Base-by-base conservation (phyloP, 495 filamentous ascomycete species). In the Amphirosellinia nigrospora region DNA sequence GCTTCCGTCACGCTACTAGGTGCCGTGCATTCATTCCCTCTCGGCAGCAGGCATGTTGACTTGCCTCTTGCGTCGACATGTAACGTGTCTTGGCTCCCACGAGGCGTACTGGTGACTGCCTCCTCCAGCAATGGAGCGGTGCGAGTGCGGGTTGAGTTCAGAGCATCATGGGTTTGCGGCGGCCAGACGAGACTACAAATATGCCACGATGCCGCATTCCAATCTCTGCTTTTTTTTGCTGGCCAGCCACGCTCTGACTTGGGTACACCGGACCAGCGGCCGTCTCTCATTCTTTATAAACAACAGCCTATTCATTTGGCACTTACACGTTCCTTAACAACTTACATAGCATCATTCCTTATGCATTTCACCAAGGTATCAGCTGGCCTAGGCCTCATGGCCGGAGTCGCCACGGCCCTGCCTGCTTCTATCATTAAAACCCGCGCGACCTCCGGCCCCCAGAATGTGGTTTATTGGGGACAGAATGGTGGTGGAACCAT, bases 391-490 rank as follows among this genome's bases (percentile, higher is more conserved):
- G 53, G 78, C 67, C 72, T 82, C 56, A 53, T 81, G 69, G 72
- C 74, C 61, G 74, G 69, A 9, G 68, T 62, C 56, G 75, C 71
- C 30, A 63, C 71, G 15, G 81, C 79, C 65, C 71, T 77, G 39
- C 81, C 80, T 28, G 23, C 66, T 68, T 61, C 65, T 64, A 60
- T 75, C 19, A 60, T 75, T 15, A 60, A 56, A 9, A 9, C 76
- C 41, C 79, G 79, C 9, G 67, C 56, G 36, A 71, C 74, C 10
- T 70, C 73, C 10, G 75, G 74, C 11, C 64, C 73, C 4, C 74
- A 79, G 52, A 82, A 78, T 39, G 82, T 82, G 10, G 82, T 82
- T 16, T 84, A 84, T 70, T 84, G 82, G 82, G 82, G 82, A 10
- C 81, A 83, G 69, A 81, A 84, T 48, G 77, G 80, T 19, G 79